Conservation (phyloP, 176 grass and related monocot genomes). For the Triticum turgidum region DNA sequence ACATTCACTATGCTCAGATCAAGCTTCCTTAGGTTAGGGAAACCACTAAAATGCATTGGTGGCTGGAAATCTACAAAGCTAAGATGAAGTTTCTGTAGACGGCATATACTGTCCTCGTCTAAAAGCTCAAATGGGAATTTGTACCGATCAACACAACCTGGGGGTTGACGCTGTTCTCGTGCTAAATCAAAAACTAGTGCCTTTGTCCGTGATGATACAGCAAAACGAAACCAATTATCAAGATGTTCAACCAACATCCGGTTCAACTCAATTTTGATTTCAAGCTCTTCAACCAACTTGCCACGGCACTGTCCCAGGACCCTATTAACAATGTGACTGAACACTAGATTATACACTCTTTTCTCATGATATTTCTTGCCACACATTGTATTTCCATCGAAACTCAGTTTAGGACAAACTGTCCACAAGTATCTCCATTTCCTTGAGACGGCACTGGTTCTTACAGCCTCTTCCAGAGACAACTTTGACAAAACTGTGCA, state of each 20-base stretch:
- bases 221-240: neutral
- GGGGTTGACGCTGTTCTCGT: neutral
- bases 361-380: neutral
- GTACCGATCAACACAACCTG: neutral
- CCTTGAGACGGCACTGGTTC: neutral
- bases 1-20: neutral
- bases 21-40: neutral
- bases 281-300: neutral
- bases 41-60: neutral
- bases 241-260: neutral
- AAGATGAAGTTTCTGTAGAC: neutral
- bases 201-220: neutral
- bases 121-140: neutral
- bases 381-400: neutral
- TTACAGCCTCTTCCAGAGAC: neutral
- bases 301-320: neutral
- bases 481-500: neutral
- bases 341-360: neutral
- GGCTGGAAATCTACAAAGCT: neutral
- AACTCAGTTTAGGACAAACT: neutral
- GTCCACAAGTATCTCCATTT: neutral
- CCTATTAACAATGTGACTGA: neutral
- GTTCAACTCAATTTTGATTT: neutral
- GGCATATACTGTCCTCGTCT: neutral
- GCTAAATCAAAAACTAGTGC: neutral